Base-by-base conservation (phyloP, 1,139 yeast genomes). In the Hemisphaericaspora xylanilytica region DNA sequence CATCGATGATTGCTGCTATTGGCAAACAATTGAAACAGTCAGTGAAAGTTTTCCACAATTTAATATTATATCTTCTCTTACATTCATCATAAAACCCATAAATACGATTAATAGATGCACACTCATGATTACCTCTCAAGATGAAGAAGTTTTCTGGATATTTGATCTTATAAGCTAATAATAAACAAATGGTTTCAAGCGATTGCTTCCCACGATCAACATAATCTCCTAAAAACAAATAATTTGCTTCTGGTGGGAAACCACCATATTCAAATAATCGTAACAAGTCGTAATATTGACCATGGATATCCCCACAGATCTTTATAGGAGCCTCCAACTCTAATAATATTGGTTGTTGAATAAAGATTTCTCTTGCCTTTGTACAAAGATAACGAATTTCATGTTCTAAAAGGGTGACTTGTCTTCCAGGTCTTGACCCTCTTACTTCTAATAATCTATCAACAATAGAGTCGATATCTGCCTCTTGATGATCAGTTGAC, bases 201-300 rank as follows among this genome's bases (percentile, higher is more conserved):
- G 96, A 86, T 70, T 90, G 97, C 63, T 89, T 90, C 56, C 98
- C 98, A 75, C 98, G 83, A 72, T 90, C 98, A 51, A 90, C 98
- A 60, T 90, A 90, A 68, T 90, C 98, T 48, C 98, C 98, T 47
- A 92, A 70, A 61, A 92, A 92, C 55, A 90, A 73, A 66, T 90
- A 90, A 69, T 90, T 90, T 22, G 97, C 95, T 64, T 89, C 96
- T n/a, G 97, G 97, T 3, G 97, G 97, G 74, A 90, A 92, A 5
- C 97, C 98, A 52, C 97, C 97, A 59, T 90, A 89, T 70, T 92
- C 97, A 59, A 92, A 90, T 55, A 92, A 78, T 67, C 97, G 85
- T 63, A 92, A 77, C 58, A 92, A 77, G 67, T 92, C 98, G 59
- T 90, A 90, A 65, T 90, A 92, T 67, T 92, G 98, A 43, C 97